A percentile compares a stretch with the other conserved stretches of the same genome.
Evolutionary conservation across 1,284 basidiomycete species (phyloP).

Genomic region (Psilocybe mexicana): DNA sequence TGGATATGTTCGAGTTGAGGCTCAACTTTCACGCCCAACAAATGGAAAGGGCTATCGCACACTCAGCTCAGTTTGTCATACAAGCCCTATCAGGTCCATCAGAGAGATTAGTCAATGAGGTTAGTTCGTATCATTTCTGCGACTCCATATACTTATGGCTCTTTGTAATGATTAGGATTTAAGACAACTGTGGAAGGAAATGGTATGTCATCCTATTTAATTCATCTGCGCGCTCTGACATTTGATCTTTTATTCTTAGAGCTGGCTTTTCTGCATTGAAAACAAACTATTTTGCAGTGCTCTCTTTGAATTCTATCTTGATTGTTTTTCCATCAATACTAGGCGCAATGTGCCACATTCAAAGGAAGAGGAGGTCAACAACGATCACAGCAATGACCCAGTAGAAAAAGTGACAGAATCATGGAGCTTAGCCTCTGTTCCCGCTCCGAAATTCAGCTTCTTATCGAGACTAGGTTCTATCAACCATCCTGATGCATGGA

Average conservation of each 20-base stretch:
- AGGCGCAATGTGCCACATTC: not conserved
- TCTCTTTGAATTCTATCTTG: constrained; percentile 23
- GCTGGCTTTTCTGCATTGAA: constrained; percentile 26
- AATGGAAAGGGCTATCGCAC: not conserved
- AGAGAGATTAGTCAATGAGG: constrained; percentile 5
- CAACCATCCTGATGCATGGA: constrained; percentile 18
- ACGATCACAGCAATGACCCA: not conserved
- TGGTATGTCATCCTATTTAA: not conserved
- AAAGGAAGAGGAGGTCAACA: not conserved
- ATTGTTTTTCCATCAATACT: constrained; percentile 11
- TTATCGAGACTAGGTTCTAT: constrained; percentile 4
- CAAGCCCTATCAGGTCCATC: constrained; percentile 7
- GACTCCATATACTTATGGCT: not conserved
- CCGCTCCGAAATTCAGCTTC: not conserved
- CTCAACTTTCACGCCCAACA: constrained; percentile 5
- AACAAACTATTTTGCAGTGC: constrained; percentile 19
- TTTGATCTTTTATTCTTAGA: constrained; percentile 3
- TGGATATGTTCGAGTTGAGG: constrained; percentile 8
- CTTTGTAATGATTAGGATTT: not conserved
- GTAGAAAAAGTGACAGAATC: too few species aligned
- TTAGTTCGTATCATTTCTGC: not conserved
- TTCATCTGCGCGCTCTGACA: not conserved
- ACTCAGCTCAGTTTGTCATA: constrained; percentile 5
- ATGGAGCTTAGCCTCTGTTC: not conserved
- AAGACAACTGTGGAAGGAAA: constrained; percentile 9